phyloP scores from a whole-genome alignment of 148 eudicot genomes.

The Silene latifolia region DNA sequence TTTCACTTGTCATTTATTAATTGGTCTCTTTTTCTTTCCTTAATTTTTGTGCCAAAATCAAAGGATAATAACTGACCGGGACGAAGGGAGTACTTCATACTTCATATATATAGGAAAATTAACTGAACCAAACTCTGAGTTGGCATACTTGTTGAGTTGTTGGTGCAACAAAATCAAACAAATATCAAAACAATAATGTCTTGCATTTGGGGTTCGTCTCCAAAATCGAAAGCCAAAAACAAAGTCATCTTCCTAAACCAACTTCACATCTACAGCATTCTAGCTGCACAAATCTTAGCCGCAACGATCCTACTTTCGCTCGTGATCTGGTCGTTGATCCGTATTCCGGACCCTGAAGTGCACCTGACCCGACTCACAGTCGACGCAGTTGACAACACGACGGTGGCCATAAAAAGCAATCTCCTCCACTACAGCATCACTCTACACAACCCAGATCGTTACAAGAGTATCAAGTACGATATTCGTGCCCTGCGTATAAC shows the following conservation, averaged over 20 bases:
- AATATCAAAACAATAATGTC: not conserved
- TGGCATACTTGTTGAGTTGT: not conserved
- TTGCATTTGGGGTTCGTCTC: not conserved
- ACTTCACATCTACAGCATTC: not conserved
- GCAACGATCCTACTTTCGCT: not conserved
- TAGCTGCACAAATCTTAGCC: not conserved
- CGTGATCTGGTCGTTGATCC: not conserved
- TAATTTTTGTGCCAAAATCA: too few species aligned
- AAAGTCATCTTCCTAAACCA: not conserved
- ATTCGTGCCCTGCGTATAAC: not conserved
- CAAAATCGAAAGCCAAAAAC: not conserved
- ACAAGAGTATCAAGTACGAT: slow-evolving; percentile 3
- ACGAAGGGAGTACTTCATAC: too few species aligned
- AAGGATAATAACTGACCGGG: too few species aligned
- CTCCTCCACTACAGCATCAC: not conserved
- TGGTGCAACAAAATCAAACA: not conserved
- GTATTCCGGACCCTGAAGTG: not conserved
- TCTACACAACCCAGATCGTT: slow-evolving; percentile 12
- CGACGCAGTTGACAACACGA: not conserved
- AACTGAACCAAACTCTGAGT: not conserved
- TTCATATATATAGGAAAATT: too few species aligned
- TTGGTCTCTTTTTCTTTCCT: too few species aligned
- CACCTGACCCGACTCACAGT: not conserved
- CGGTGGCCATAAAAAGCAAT: not conserved
- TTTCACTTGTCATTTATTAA: too few species aligned